Conservation (phyloP, 148 eudicot genomes). For the Camellia lanceoleosa region DNA sequence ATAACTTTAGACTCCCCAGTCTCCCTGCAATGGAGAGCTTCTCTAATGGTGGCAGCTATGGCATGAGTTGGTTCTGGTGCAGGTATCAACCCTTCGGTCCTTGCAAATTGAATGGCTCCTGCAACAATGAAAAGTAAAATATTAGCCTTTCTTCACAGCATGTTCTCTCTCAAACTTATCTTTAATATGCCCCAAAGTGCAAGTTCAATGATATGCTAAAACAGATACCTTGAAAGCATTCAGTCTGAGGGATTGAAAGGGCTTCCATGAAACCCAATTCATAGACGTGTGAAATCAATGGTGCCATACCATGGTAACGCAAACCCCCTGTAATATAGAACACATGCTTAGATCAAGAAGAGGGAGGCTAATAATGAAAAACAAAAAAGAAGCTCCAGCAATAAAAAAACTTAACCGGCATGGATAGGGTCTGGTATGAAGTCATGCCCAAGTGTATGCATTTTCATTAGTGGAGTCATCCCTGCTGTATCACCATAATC, state of each 20-base stretch:
- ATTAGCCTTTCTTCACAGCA: not conserved
- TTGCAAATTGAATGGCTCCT: slow-evolving; percentile 95
- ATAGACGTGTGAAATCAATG: slow-evolving; percentile 85
- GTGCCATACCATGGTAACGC: slow-evolving; percentile 97
- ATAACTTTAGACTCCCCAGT: slow-evolving; percentile 86
- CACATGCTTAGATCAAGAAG: not conserved
- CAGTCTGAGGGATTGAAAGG: slow-evolving; percentile 77
- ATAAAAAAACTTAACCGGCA: slow-evolving; percentile 48
- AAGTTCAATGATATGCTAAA: too few species aligned
- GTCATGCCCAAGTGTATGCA: slow-evolving; percentile 98
- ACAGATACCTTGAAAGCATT: slow-evolving; percentile 78
- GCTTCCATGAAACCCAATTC: slow-evolving; percentile 93
- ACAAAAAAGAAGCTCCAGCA: not conserved
- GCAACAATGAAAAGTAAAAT: slow-evolving; percentile 13
- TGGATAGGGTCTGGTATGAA: slow-evolving; percentile 98
- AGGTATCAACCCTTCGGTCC: slow-evolving; percentile 87
- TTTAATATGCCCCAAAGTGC: too few species aligned
- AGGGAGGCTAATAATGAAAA: not conserved
- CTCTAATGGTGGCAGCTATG: slow-evolving; percentile 86
- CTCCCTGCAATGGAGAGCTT: slow-evolving; percentile 89
- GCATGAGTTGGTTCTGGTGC: slow-evolving; percentile 98
- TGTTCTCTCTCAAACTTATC: too few species aligned
- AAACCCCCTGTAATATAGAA: slow-evolving; percentile 58
- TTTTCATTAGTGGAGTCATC: slow-evolving; percentile 91
- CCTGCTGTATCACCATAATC: slow-evolving; percentile 97